These are phyloP conservation scores for Pulveroboletus sp. DNA, from an alignment of 768 basidiomycete genomes.

Conservation along the genomic window DNA sequence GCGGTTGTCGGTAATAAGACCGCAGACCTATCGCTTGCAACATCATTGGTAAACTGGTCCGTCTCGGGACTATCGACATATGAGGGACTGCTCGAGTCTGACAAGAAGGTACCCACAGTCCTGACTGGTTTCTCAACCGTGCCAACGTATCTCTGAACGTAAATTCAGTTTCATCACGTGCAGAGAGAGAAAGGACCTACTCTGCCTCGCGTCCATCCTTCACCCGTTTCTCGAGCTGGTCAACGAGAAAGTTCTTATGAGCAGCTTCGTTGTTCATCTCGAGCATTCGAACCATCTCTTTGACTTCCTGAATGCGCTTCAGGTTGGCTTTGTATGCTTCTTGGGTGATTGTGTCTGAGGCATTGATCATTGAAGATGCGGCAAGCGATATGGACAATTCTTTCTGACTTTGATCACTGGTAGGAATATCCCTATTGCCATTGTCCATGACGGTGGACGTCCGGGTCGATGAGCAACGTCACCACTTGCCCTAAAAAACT, in stretches of 20 bases:
- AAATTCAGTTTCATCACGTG: neutral
- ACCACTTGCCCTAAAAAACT: neutral
- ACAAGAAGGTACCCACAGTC: constrained; percentile 12
- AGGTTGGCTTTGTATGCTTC: constrained; percentile 24
- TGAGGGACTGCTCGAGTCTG: neutral
- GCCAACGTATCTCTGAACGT: constrained; percentile 19
- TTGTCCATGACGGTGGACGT: constrained; percentile 16
- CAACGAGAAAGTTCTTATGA: constrained; percentile 30
- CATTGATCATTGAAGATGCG: constrained; percentile 24
- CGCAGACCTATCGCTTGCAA: constrained; percentile 11
- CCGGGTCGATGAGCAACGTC: neutral
- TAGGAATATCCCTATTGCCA: neutral
- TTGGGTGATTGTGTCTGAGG: constrained; percentile 14
- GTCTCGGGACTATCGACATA: constrained; percentile 10
- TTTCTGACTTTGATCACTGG: constrained; percentile 9
- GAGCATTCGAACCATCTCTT: constrained; percentile 24
- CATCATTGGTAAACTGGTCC: constrained; percentile 12
- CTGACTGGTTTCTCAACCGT: constrained; percentile 10
- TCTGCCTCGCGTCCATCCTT: constrained; percentile 44
- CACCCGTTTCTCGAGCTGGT: constrained; percentile 34
- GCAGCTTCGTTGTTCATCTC: constrained; percentile 41
- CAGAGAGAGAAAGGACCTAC: constrained; percentile 25
- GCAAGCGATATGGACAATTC: constrained; percentile 14
- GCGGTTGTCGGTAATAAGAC: constrained; percentile 31
- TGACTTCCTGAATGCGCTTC: constrained; percentile 26